Base-by-base conservation (phyloP, 148 eudicot genomes). In the Cornus kousa region DNA sequence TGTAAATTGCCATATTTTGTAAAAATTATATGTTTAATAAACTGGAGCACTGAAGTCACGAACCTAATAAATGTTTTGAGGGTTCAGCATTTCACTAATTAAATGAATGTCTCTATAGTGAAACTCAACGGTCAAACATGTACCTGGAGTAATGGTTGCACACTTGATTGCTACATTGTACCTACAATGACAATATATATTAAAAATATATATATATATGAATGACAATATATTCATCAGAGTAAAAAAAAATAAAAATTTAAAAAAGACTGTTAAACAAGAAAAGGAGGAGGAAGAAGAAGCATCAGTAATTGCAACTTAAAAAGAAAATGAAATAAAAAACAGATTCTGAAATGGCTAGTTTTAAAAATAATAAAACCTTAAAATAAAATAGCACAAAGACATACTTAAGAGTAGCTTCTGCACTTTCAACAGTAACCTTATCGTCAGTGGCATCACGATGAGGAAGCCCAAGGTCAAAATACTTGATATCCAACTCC, bases 111-210 rank as follows among this genome's bases (percentile, higher is more conserved):
- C 5, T 37, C 73, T 70, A 2, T 6, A 19, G 9, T 70, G 11
- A 17, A 70, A 35, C 50, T 39, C 50, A 37, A 10, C 10, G 2
- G 43, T 39, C 43, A 4, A 39, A 22, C 23, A 57, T 75, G 16
- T 53, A 92, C 97, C 98, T 88, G 98, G 98, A 74, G 98, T 94
- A 70, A 94, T 94, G 31, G 98, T 94, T 43, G 98, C 98, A 86
- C 98, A 95, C 85, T 95, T 95, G 72, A 95, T 95, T 31, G 95
- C 97, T 68, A 95, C 97, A 72, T 95, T 95, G 88, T 95, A 95
- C 94, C 98, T 95, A 79, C 70, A 83, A 78, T 69, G 70, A 24
- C 65, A 70, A 14, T 37, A 23, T 9, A 78, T 3, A n/a, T n/a
- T n/a, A n/a, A n/a, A n/a, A n/a, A n/a, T n/a, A n/a, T n/a, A n/a